Evolutionary conservation across 768 basidiomycete species (phyloP), one percentile per base, ranked within the genome.

Genomic region (Amylocystis lapponica): DNA sequence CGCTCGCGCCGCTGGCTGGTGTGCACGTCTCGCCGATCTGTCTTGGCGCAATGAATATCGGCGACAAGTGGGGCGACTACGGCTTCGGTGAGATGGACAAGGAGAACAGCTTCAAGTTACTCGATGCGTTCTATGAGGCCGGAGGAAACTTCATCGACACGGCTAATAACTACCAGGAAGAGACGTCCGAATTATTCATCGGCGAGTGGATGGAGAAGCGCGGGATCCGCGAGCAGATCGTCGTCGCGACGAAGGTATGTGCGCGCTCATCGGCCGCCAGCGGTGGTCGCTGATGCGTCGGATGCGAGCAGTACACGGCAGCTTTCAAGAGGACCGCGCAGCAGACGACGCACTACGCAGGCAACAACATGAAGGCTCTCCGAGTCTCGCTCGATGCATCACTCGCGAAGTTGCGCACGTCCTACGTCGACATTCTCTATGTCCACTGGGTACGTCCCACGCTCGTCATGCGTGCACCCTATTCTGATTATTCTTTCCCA

Each of bases 361-460:
- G 72, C 10, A 75, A 74, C 60, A 51, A 58, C 49, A 46, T 60
- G 40, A 70, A 71, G 52, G 57, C 51, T 2, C 41, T 70, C 34
- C 49, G 46, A 27, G 17, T 64, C 33, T 65, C 60, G 5, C 54
- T 68, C 4, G 59, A 62, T n/a, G 61, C 56, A 2, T 65, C 61
- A 27, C 58, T 74, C 41, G 64, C 64, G 48, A 81, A 78, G 47
- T 66, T 84, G 16, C 61, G 76, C 33, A 81, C 79, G 0, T 62
- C 70, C n/a, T 83, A 75, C 51, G 69, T 80, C 51, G 78, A 80
- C 50, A 67, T 81, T 37, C 55, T 79, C 23, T 78, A 80, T 46
- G 51, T 78, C 5, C 78, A 79, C 50, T 65, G 63, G 56, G 48
- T 50, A 27, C 33, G 48, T 5, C 8, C 2, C 16, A 13, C 13